Conservation (phyloP, 192 early-diverging fungal genomes). For the Mortierella antarctica region DNA sequence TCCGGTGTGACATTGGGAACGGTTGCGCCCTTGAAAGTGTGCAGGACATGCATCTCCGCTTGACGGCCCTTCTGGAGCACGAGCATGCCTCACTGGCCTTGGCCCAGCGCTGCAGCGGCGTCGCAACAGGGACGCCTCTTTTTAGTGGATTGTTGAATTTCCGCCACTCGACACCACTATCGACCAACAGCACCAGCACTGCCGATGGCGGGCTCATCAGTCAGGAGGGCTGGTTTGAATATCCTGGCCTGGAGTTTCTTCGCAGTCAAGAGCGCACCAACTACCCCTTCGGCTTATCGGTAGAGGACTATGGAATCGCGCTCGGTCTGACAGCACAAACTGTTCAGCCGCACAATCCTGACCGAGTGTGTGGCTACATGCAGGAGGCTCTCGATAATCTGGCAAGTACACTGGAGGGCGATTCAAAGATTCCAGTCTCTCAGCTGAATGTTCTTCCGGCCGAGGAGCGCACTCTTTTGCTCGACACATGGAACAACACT, state of each 20-base stretch:
- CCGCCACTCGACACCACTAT: background rate
- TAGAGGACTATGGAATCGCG: constrained; percentile 10
- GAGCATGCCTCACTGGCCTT: constrained; percentile 18
- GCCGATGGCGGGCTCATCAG: background rate
- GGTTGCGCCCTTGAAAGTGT: no score
- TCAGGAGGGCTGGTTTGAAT: constrained; percentile 6
- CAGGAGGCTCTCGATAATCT: constrained; percentile 2
- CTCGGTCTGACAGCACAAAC: constrained; percentile 4
- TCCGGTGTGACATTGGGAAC: constrained; percentile 11
- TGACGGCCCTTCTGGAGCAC: constrained; percentile 14
- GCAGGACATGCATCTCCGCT: background rate
- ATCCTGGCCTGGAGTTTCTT: constrained; percentile 3
- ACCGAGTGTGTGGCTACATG: constrained; percentile 1
- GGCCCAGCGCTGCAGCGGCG: constrained; percentile 17
- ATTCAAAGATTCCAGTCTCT: no score
- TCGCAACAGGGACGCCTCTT: background rate
- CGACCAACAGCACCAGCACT: background rate
- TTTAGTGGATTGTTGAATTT: constrained; percentile 15
- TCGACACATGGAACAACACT: background rate
- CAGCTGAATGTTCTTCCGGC: constrained; percentile 10
- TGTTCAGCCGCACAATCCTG: background rate
- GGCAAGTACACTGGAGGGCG: no score
- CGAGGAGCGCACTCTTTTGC: background rate
- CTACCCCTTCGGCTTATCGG: constrained; percentile 10
- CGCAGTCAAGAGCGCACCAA: constrained; percentile 11